Percentiles rank a stretch among this genome's conserved stretches.
Evolutionary conservation across 2,329 filamentous ascomycete species (phyloP).

Genomic region (Colletotrichum neosansevieriae): DNA sequence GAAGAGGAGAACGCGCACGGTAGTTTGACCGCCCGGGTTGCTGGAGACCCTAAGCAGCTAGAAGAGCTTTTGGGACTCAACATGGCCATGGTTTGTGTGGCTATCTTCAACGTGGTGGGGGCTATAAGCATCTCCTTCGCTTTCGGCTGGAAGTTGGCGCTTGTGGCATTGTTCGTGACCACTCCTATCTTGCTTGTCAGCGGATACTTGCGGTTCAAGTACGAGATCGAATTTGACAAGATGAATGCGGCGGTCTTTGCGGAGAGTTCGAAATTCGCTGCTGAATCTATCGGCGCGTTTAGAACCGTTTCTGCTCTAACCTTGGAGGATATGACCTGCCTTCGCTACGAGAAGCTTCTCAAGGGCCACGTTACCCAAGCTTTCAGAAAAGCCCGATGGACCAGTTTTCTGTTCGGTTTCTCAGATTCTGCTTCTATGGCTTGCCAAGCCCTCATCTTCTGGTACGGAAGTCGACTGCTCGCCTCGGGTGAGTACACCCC

Average conservation of each 20-base stretch:
- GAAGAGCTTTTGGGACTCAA: conserved; percentile 74
- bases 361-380: conserved; percentile 69
- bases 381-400: conserved; percentile 70
- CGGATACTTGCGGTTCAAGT: conserved; percentile 65
- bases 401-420: conserved; percentile 75
- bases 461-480: conserved; percentile 74
- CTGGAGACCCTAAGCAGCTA: conserved; percentile 68
- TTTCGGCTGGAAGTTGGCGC: conserved; percentile 82
- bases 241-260: conserved; percentile 77
- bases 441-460: conserved; percentile 74
- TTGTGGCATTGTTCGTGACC: conserved; percentile 74
- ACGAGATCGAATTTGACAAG: conserved; percentile 75
- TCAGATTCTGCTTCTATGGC: conserved; percentile 75
- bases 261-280: conserved; percentile 79
- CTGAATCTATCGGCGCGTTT: conserved; percentile 80
- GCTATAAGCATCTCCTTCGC: conserved; percentile 75
- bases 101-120: conserved; percentile 74
- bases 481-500: conserved; percentile 60
- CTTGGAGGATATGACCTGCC: conserved; percentile 74
- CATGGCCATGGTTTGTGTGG: conserved; percentile 72
- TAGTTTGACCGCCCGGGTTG: conserved; percentile 68
- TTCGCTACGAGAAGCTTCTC: conserved; percentile 71
- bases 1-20: conserved; percentile 70
- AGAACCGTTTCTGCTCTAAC: conserved; percentile 78
- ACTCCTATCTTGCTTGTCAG: conserved; percentile 62